Evolutionary conservation across 192 early-diverging fungal species (phyloP).

Genomic region (Mortierella antarctica): DNA sequence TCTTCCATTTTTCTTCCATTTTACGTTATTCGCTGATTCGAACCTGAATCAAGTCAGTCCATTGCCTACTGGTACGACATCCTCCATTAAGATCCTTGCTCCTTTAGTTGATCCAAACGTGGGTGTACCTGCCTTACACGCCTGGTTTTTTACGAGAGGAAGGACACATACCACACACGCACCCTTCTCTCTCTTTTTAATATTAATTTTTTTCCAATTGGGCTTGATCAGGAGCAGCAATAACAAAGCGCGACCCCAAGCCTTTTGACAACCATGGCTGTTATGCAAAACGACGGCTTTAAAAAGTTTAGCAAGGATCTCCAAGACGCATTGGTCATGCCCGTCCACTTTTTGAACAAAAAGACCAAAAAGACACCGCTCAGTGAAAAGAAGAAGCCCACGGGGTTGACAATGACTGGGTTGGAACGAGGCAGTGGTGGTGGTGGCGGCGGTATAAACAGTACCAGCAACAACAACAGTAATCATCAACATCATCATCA

Average conservation of each 20-base stretch:
- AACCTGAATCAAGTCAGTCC: no score
- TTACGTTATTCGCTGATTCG: no score
- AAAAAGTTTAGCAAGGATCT: constrained; percentile 38
- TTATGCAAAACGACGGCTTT: constrained; percentile 42
- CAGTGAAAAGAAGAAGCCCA: constrained; percentile 7
- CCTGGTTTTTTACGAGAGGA: no score
- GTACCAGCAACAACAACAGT: background rate
- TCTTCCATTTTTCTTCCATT: background rate
- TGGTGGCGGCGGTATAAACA: background rate
- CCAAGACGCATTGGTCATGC: constrained; percentile 35
- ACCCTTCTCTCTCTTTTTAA: background rate
- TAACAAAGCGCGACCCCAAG: background rate
- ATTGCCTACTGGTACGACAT: no score
- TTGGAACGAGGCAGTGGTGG: background rate
- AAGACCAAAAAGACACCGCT: constrained; percentile 17
- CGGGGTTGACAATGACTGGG: constrained; percentile 8
- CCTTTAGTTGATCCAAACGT: no score
- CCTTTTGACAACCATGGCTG: background rate
- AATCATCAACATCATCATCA: background rate
- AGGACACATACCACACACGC: no score
- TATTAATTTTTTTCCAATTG: no score
- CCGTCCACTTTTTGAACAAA: constrained; percentile 45
- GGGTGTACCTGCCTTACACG: no score
- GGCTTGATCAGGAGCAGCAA: background rate
- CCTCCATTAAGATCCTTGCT: no score